A percentile compares a stretch with the other conserved stretches of the same genome.
These are phyloP conservation scores for Auricularia heimuer DNA, from an alignment of 768 basidiomycete species.

Conservation along the genomic window DNA sequence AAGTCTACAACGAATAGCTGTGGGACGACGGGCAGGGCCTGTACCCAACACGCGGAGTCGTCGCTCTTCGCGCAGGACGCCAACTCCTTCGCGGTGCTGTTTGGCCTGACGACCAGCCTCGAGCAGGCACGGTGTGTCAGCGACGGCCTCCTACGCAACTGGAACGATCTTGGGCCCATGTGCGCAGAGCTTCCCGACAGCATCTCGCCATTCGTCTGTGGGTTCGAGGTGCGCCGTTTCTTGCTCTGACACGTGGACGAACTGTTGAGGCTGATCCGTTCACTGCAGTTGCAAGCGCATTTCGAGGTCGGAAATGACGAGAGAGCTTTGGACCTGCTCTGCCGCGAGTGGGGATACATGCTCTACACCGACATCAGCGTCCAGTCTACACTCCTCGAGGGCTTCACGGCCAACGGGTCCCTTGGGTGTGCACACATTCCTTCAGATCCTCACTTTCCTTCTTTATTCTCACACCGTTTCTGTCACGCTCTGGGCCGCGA, in stretches of 20 bases:
- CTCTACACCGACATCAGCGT: conserved; percentile 45
- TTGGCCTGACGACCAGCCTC: conserved; percentile 35
- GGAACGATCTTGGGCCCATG: conserved; percentile 43
- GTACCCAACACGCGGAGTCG: conserved; percentile 47
- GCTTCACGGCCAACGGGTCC: conserved; percentile 44
- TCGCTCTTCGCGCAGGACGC: conserved; percentile 47
- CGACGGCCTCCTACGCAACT: conserved; percentile 25
- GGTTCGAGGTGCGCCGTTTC: conserved; percentile 16
- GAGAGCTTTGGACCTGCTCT: conserved; percentile 42
- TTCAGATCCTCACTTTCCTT: too few species aligned
- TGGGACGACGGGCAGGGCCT: conserved; percentile 39
- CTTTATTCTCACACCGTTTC: too few species aligned
- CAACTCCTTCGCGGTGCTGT: conserved; percentile 48
- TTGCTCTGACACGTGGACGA: not conserved
- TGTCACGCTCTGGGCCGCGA: too few species aligned
- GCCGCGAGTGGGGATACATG: conserved; percentile 16
- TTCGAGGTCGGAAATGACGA: conserved; percentile 43
- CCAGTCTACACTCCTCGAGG: conserved; percentile 48
- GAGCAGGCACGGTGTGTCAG: conserved; percentile 23
- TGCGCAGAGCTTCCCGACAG: conserved; percentile 49
- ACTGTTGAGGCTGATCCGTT: not conserved
- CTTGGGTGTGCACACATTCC: conserved; percentile 23
- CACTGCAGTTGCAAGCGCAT: conserved; percentile 42
- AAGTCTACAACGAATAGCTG: conserved; percentile 39
- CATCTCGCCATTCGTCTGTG: conserved; percentile 48